Conservation (phyloP, 1,139 yeast genomes). For the Yamadazyma kanchanaburiensis region DNA sequence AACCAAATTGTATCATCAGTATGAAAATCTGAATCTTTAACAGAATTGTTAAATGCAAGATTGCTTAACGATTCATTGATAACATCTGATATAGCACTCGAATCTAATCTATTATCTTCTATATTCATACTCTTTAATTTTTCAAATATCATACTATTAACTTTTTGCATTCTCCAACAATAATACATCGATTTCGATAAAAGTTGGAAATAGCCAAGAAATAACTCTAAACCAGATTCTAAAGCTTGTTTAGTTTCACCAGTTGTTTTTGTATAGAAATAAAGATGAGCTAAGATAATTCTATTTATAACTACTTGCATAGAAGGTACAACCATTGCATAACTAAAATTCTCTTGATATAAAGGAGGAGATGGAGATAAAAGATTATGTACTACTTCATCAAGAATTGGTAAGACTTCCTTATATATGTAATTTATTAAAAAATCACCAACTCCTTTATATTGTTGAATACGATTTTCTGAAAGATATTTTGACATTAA, state of each 20-base stretch:
- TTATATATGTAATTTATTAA: background rate
- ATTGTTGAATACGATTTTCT: background rate
- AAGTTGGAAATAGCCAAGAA: conserved; percentile 2
- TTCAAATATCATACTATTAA: conserved; percentile 3
- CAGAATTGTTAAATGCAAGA: conserved; percentile 2
- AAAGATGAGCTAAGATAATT: background rate
- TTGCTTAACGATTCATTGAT: conserved; percentile 2
- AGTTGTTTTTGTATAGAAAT: conserved; percentile 1
- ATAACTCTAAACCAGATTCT: background rate
- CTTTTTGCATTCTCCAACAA: conserved; percentile 6
- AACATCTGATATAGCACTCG: background rate
- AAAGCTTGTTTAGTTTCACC: conserved; percentile 1
- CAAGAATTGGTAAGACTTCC: background rate
- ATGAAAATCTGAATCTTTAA: conserved; percentile 2
- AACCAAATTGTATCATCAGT: conserved; percentile 5
- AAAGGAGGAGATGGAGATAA: background rate
- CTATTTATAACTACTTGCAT: background rate
- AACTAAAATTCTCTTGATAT: background rate
- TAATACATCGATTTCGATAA: conserved; percentile 4
- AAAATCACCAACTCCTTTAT: background rate
- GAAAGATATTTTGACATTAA: background rate
- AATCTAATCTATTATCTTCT: background rate
- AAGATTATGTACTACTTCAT: background rate
- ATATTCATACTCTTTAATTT: background rate
- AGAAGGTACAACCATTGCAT: background rate